These are phyloP conservation scores for Carex littledalei DNA, from an alignment of 176 grass and related monocot species.

Conservation along the genomic window DNA sequence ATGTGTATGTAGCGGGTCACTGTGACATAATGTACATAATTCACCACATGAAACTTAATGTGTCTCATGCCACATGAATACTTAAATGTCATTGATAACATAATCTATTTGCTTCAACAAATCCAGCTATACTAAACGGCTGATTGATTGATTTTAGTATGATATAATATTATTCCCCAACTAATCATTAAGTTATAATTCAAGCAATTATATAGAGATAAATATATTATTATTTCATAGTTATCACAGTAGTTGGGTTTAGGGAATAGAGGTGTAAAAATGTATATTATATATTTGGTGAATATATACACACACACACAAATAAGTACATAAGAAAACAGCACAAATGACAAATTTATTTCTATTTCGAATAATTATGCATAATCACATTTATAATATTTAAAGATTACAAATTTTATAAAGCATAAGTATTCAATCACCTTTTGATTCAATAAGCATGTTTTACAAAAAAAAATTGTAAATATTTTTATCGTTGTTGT, in stretches of 20 bases:
- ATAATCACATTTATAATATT: too few species aligned
- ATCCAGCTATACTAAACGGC: background rate
- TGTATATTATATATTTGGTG: too few species aligned
- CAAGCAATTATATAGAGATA: constrained; percentile 9
- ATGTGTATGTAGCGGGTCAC: background rate
- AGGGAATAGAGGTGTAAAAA: too few species aligned
- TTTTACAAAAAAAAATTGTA: background rate
- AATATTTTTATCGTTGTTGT: background rate
- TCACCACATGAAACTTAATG: background rate
- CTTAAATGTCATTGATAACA: background rate
- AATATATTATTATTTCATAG: background rate
- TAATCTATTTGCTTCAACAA: background rate
- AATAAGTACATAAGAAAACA: too few species aligned
- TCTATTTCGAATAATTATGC: too few species aligned
- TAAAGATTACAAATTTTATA: too few species aligned
- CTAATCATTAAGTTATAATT: constrained; percentile 23
- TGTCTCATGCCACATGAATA: background rate
- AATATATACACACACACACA: background rate
- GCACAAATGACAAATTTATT: too few species aligned
- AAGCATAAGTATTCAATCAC: too few species aligned
- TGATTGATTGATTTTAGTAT: background rate
- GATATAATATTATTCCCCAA: background rate
- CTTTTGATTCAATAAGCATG: background rate
- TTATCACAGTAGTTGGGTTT: too few species aligned
- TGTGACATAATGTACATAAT: background rate